These are phyloP conservation scores for Trypanosoma mega DNA, from an alignment of 208 protist genomes.

Conservation along the genomic window DNA sequence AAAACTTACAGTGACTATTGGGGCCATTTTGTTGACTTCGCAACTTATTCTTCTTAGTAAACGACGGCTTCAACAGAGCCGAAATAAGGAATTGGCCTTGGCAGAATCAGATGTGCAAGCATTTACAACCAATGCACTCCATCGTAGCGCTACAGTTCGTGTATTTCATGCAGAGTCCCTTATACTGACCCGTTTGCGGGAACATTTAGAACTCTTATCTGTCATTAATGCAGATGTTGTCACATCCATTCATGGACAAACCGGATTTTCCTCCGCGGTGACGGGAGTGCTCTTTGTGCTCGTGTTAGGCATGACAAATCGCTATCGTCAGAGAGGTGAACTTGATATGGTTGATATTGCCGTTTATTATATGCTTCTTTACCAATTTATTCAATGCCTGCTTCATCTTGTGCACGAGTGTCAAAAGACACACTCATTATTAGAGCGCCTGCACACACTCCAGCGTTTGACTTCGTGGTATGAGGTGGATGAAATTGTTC, in stretches of 20 bases:
- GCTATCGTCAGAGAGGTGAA: constrained; percentile 44
- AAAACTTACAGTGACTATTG: constrained; percentile 49
- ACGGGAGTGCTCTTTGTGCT: constrained; percentile 68
- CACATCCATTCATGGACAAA: constrained; percentile 61
- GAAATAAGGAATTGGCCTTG: constrained; percentile 25
- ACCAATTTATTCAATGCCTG: constrained; percentile 51
- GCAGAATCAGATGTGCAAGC: constrained; percentile 52
- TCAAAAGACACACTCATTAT: constrained; percentile 30
- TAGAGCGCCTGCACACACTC: constrained; percentile 53
- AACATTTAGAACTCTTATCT: constrained; percentile 26
- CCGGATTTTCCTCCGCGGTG: constrained; percentile 47
- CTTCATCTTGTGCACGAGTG: constrained; percentile 37
- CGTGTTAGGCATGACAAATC: constrained; percentile 58
- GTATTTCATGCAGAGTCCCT: constrained; percentile 58
- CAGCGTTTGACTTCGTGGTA: constrained; percentile 61
- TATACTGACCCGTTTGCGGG: constrained; percentile 38
- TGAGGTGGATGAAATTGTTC: constrained; percentile 27
- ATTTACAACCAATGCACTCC: constrained; percentile 54
- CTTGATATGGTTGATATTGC: constrained; percentile 59
- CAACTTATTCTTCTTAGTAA: constrained; percentile 49
- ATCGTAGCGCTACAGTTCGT: constrained; percentile 62
- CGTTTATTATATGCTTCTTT: constrained; percentile 73
- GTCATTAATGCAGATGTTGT: constrained; percentile 36
- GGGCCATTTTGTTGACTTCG: constrained; percentile 36
- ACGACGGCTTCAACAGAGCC: constrained; percentile 29